Conservation (phyloP, 2,329 filamentous ascomycete species). For the Epichloe gansuensis region DNA sequence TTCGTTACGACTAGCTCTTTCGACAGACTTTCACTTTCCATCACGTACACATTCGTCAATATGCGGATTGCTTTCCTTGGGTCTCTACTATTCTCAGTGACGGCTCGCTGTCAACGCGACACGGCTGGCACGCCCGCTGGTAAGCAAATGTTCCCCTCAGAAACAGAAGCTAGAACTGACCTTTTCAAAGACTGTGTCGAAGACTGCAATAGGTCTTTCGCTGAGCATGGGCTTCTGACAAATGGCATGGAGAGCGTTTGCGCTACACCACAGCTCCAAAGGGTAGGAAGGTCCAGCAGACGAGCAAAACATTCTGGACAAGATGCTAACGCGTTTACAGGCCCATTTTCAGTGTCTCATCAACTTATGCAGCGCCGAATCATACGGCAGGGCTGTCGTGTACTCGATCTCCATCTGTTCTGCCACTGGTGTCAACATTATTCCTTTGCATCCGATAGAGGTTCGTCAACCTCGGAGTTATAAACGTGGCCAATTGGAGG, state of each 20-base stretch:
- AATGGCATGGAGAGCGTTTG: conserved; percentile 10
- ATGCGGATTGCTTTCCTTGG: conserved; percentile 13
- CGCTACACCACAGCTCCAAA: conserved; percentile 4
- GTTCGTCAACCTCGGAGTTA: conserved; percentile 6
- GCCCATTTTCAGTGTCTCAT: conserved; percentile 20
- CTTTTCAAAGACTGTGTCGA: conserved; percentile 9
- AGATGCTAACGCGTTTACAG: conserved; percentile 12
- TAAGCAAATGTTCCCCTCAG: background rate
- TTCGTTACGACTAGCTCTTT: conserved; percentile 18
- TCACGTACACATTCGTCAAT: conserved; percentile 3
- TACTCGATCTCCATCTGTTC: conserved; percentile 16
- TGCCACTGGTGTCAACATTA: conserved; percentile 14
- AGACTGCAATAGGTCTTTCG: conserved; percentile 11
- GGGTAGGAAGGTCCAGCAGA: background rate
- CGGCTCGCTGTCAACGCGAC: conserved; percentile 4
- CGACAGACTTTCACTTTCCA: conserved; percentile 8
- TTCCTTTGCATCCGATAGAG: conserved; percentile 18
- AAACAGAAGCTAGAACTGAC: background rate
- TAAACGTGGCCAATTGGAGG: conserved; percentile 3
- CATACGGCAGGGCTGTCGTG: conserved; percentile 19
- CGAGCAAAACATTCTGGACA: background rate
- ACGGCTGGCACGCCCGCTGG: background rate
- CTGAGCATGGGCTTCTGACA: conserved; percentile 7
- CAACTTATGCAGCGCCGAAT: conserved; percentile 13
- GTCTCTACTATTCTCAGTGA: conserved; percentile 7